Percentiles rank a stretch among this genome's conserved stretches.
phyloP scores from a whole-genome alignment of 805 yeast genomes.

The Candida patagonica region DNA sequence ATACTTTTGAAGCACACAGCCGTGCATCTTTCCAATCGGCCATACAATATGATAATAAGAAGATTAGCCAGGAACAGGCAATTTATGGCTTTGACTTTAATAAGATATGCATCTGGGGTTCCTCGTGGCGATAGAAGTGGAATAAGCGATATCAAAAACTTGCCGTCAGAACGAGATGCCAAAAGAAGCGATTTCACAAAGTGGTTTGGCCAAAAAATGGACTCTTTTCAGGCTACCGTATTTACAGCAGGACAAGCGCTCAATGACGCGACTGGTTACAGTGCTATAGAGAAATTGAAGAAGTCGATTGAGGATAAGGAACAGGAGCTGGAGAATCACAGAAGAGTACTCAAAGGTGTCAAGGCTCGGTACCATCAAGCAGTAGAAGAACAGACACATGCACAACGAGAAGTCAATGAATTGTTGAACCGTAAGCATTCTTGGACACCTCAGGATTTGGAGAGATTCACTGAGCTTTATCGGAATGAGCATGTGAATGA shows the following conservation, averaged over 20 bases:
- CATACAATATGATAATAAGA: no score
- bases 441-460: conserved; percentile 76
- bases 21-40: no score
- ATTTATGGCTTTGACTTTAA: no score
- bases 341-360: conserved; percentile 38
- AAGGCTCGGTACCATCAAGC: conserved; percentile 52
- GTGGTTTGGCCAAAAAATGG: conserved; percentile 24
- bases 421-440: conserved; percentile 71
- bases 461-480: conserved; percentile 73
- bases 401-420: conserved; percentile 83
- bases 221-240: conserved; percentile 26
- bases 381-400: conserved; percentile 49
- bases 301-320: conserved; percentile 50
- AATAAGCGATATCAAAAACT: conserved; percentile 2
- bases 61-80: no score
- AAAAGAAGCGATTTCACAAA: conserved; percentile 19
- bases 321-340: conserved; percentile 36
- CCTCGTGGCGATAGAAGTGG: no score
- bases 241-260: conserved; percentile 42
- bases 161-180: conserved; percentile 24
- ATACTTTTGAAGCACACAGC: no score
- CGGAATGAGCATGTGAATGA: conserved; percentile 72
- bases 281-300: conserved; percentile 66
- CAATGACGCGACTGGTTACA: conserved; percentile 89
- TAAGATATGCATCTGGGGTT: no score